Percentiles rank a stretch among this genome's conserved stretches.
These are phyloP conservation scores for Monsonia emarginata DNA, from an alignment of 441 rosid species.

Conservation along the genomic window DNA sequence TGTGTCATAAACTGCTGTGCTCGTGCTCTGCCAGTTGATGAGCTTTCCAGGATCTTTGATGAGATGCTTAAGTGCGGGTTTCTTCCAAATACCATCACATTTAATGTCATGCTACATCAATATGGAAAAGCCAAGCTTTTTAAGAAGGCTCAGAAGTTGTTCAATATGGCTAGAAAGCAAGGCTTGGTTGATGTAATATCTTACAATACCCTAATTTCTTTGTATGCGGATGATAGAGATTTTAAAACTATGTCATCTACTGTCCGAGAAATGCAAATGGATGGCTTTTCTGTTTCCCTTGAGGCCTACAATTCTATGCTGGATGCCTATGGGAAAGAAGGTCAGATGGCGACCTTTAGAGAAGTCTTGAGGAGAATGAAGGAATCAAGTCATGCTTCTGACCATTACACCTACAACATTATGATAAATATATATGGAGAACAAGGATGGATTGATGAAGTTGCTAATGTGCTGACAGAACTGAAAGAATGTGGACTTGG, in stretches of 20 bases:
- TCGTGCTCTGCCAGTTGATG: slow-evolving; percentile 63
- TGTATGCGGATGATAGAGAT: slow-evolving; percentile 55
- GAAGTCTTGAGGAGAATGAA: slow-evolving; percentile 61
- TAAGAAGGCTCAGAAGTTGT: slow-evolving; percentile 46
- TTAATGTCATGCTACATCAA: slow-evolving; percentile 66
- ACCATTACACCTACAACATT: slow-evolving; percentile 66
- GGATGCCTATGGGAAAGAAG: slow-evolving; percentile 74
- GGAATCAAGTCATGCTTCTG: slow-evolving; percentile 37
- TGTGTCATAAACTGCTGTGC: slow-evolving; percentile 82
- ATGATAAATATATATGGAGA: slow-evolving; percentile 81
- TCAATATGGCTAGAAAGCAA: slow-evolving; percentile 48
- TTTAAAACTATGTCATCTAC: slow-evolving; percentile 50
- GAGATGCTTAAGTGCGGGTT: slow-evolving; percentile 62
- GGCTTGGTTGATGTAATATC: slow-evolving; percentile 69
- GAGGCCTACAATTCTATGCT: slow-evolving; percentile 79
- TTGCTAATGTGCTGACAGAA: slow-evolving; percentile 43
- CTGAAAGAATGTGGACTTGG: slow-evolving; percentile 50
- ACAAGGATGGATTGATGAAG: slow-evolving; percentile 72
- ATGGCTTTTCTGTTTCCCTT: slow-evolving; percentile 77
- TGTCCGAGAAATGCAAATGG: slow-evolving; percentile 60
- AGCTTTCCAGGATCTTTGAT: slow-evolving; percentile 59
- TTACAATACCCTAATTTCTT: slow-evolving; percentile 71
- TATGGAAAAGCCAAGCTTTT: slow-evolving; percentile 76
- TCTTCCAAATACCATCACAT: slow-evolving; percentile 53
- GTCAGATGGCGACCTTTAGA: slow-evolving; percentile 63